Percentiles rank a stretch among this genome's conserved stretches.
phyloP scores from a whole-genome alignment of 306 rosid species.

The Corylus avellana region DNA sequence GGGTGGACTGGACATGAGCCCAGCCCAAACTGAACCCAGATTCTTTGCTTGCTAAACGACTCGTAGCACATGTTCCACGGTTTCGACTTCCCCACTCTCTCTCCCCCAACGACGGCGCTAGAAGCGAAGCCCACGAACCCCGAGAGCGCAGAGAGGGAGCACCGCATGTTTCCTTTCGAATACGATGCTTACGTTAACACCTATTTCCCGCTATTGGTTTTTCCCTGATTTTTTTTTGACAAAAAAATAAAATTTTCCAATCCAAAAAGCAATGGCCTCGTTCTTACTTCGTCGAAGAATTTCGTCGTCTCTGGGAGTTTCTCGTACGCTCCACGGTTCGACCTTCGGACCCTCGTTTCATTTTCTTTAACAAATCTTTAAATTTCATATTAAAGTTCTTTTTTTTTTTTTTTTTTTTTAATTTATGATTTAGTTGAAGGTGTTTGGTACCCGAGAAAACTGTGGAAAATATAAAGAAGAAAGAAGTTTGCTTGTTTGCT shows the following conservation, averaged over 20 bases:
- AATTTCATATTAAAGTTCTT: no score
- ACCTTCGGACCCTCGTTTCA: background rate
- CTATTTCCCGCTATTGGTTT: background rate
- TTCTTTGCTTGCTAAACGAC: no score
- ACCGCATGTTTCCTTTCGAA: background rate
- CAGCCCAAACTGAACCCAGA: no score
- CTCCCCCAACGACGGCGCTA: no score
- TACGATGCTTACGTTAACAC: background rate
- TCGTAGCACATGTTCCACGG: no score
- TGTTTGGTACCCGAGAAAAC: background rate
- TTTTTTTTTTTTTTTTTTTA: background rate
- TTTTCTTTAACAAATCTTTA: background rate
- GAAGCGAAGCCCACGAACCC: no score
- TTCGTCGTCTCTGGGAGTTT: constrained; percentile 26
- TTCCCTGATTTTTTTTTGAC: background rate
- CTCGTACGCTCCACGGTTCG: constrained; percentile 51
- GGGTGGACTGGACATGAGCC: no score
- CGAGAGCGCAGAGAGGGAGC: no score
- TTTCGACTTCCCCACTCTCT: no score
- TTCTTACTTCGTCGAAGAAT: constrained; percentile 45
- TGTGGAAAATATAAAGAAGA: background rate
- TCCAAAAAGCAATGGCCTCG: constrained; percentile 45
- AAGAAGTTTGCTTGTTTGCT: background rate
- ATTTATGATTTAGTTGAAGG: background rate
- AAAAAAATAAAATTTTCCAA: background rate